These are phyloP conservation scores for Eimeria acervulina DNA, from an alignment of 169 alveolate species.

Conservation along the genomic window DNA sequence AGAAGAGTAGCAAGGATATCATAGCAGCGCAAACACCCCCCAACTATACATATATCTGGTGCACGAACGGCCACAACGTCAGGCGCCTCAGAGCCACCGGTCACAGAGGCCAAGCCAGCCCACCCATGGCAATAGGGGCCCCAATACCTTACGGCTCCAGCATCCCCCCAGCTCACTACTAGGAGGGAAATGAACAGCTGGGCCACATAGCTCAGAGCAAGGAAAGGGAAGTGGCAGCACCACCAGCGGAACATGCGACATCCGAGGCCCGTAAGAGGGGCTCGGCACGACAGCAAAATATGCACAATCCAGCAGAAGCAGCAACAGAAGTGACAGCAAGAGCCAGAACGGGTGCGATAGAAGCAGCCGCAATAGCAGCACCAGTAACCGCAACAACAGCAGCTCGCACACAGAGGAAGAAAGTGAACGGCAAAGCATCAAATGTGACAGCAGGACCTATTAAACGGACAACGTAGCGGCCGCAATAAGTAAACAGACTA, in stretches of 20 bases:
- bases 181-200: neutral
- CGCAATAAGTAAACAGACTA: neutral
- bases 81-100: conserved; percentile 2
- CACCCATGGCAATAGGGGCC: neutral
- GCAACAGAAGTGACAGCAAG: neutral
- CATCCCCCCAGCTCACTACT: conserved; percentile 6
- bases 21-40: neutral
- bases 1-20: neutral
- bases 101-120: neutral
- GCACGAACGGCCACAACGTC: conserved; percentile 8
- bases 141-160: neutral
- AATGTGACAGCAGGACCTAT: neutral
- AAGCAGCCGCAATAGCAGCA: neutral
- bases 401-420: neutral
- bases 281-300: too few relatives aligned
- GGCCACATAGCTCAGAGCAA: neutral
- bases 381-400: neutral
- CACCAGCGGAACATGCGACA: neutral
- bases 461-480: neutral
- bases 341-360: neutral
- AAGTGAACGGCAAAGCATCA: neutral
- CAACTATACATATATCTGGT: neutral
- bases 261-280: too few relatives aligned
- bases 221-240: neutral
- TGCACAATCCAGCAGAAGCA: conserved; percentile 10